Conservation (phyloP, 75 land plant species). For the Pinus taeda region DNA sequence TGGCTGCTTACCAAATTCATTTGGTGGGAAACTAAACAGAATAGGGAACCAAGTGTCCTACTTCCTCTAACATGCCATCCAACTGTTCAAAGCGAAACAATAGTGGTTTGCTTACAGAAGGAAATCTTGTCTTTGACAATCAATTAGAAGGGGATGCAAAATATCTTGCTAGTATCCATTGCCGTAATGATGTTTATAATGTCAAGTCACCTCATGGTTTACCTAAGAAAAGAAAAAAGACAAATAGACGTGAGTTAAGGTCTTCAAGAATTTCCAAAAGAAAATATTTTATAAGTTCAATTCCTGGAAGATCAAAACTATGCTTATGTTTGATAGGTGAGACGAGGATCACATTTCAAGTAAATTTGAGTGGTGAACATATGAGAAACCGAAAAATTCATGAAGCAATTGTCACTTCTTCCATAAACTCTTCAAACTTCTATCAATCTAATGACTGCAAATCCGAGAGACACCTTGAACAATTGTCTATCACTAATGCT, state of each 20-base stretch:
- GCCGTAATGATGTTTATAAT: neutral
- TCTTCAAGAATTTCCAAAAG: neutral
- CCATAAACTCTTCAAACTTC: neutral
- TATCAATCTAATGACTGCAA: neutral
- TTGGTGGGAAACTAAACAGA: constrained; percentile 3
- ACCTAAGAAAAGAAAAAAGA: neutral
- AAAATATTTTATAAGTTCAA: neutral
- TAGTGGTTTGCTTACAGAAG: neutral
- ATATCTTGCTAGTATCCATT: constrained; percentile 20
- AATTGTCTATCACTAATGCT: too few species aligned
- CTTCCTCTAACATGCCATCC: neutral
- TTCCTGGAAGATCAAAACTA: neutral
- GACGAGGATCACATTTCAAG: neutral
- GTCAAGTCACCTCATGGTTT: constrained; percentile 2
- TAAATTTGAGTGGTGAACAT: neutral
- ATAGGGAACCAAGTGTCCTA: neutral
- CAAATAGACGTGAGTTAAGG: neutral
- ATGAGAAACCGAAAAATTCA: neutral
- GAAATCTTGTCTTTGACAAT: constrained; percentile 1
- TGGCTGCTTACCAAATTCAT: neutral
- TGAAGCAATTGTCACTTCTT: neutral
- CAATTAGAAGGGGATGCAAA: constrained; percentile 28
- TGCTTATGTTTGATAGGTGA: neutral
- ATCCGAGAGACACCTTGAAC: neutral
- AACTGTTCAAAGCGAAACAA: neutral